Base-by-base conservation (phyloP, 352 stramenopile species). In the Phytophthora colocasiae region DNA sequence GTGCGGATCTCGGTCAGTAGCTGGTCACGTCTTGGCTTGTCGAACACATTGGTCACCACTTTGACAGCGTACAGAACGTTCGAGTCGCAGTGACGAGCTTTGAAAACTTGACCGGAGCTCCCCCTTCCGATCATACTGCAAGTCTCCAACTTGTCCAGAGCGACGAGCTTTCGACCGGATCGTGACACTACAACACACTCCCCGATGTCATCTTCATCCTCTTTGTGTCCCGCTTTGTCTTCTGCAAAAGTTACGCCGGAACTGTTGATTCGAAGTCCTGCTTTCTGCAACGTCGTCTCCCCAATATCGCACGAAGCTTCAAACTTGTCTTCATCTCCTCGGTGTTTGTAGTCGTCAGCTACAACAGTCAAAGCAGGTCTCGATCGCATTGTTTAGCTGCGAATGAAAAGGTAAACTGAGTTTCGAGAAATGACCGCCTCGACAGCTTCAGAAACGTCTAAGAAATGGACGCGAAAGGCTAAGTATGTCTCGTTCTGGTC, bases 1-100 rank as follows among this genome's bases (percentile, higher is more conserved):
- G 81, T 91, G 47, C 83, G 81, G 61, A 93, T 92, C 71, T 93
- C 85, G 19, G 80, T 91, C 36, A 93, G 68, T 62, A 93, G 77
- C 54, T 92, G 85, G 47, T 92, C 71, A 31, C 83, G 80, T 50
- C 91, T 89, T 39, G 67, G 55, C 57, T 91, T 91, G 77, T 93
- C 85, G 69, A 91, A 83, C 22, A 93, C 81, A 60, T 92, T 92
- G 45, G 83, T 86, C 15, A 89, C 71, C 26, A 92, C 68, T 69
- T 92, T 92, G 63, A 91, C 73, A 9, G 81, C 83, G 49, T 85
- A 92, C 14, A 89, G 55, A 22, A 59, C 50, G 39, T 70, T 49
- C 0, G 77, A 78, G 31, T 53, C 50, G 24, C 47, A 70, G 58
- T 92, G 81, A 2, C 57, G 56, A 7, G 83, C 78, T 41, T 85